Conservation (phyloP, 2,329 filamentous ascomycete genomes). For the Cladorrhinum sp. region DNA sequence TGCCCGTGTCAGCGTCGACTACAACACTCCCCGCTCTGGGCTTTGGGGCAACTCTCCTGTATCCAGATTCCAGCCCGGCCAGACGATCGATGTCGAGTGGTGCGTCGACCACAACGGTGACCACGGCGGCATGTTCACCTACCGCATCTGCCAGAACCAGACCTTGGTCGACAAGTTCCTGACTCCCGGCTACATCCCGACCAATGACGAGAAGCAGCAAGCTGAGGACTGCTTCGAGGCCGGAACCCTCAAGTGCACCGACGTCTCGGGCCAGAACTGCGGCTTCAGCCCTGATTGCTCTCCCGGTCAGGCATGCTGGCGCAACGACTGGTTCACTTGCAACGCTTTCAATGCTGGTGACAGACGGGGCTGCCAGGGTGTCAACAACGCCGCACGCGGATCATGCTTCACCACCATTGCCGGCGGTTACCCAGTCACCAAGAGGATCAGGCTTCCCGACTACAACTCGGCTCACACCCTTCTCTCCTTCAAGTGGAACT, state of each 20-base stretch:
- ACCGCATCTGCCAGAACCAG: slow-evolving; percentile 52
- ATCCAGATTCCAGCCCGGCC: slow-evolving; percentile 43
- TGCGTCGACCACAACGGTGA: slow-evolving; percentile 56
- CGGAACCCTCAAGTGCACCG: slow-evolving; percentile 47
- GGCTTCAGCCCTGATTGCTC: slow-evolving; percentile 47
- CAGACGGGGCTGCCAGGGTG: slow-evolving; percentile 43
- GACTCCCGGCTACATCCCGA: slow-evolving; percentile 45
- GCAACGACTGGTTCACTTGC: slow-evolving; percentile 56
- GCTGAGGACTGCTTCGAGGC: slow-evolving; percentile 52
- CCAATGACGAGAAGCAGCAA: slow-evolving; percentile 49
- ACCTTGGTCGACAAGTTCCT: slow-evolving; percentile 49
- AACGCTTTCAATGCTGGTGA: slow-evolving; percentile 39
- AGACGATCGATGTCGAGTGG: slow-evolving; percentile 51
- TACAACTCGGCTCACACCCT: slow-evolving; percentile 49
- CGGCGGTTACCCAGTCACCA: slow-evolving; percentile 51
- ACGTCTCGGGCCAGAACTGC: slow-evolving; percentile 48
- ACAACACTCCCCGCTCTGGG: slow-evolving; percentile 43
- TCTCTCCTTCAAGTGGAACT: slow-evolving; percentile 53
- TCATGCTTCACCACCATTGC: slow-evolving; percentile 51
- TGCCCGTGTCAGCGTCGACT: slow-evolving; percentile 50
- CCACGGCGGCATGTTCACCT: slow-evolving; percentile 55
- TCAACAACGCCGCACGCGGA: slow-evolving; percentile 42
- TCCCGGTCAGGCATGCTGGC: slow-evolving; percentile 41
- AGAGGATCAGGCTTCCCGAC: slow-evolving; percentile 49
- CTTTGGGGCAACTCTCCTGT: slow-evolving; percentile 44